Evolutionary conservation across 1,284 basidiomycete genomes (phyloP).

Genomic region (Moesziomyces antarcticus): DNA sequence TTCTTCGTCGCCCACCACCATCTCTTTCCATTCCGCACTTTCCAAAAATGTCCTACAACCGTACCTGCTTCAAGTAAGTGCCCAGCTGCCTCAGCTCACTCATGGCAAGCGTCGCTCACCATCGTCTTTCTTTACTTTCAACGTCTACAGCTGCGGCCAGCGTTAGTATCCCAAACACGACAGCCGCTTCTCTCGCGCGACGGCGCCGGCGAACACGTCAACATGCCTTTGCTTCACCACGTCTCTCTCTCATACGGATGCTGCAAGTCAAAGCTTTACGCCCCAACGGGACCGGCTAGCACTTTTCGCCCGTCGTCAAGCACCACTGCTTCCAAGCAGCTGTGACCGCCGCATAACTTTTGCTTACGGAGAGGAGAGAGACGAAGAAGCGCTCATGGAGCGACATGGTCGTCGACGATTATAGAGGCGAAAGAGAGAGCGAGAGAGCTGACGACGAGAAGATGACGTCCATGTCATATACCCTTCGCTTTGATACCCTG

Average conservation of each 20-base stretch:
- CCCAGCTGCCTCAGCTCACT: neutral
- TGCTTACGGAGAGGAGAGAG: neutral
- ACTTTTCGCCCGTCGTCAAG: neutral
- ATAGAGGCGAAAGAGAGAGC: conserved; percentile 28
- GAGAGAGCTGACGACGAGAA: conserved; percentile 54
- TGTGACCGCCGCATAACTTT: neutral
- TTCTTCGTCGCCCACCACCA: conserved; percentile 9
- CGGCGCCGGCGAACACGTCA: neutral
- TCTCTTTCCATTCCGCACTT: conserved; percentile 1
- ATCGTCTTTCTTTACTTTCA: neutral
- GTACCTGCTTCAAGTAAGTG: conserved; percentile 58
- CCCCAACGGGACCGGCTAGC: neutral
- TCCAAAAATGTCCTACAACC: conserved; percentile 47
- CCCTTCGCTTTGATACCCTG: conserved; percentile 44
- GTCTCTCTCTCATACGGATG: neutral
- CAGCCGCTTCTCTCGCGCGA: conserved; percentile 10
- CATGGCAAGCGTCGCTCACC: conserved; percentile 2
- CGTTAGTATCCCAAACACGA: conserved; percentile 42
- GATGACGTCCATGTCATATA: conserved; percentile 51
- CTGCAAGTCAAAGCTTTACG: neutral
- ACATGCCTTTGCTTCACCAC: neutral
- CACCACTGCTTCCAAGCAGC: neutral
- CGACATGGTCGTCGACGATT: conserved; percentile 5
- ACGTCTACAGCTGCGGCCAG: conserved; percentile 51
- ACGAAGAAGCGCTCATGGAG: conserved; percentile 25